Conservation (phyloP, 2,329 filamentous ascomycete species). For the Monosporascus ibericus region DNA sequence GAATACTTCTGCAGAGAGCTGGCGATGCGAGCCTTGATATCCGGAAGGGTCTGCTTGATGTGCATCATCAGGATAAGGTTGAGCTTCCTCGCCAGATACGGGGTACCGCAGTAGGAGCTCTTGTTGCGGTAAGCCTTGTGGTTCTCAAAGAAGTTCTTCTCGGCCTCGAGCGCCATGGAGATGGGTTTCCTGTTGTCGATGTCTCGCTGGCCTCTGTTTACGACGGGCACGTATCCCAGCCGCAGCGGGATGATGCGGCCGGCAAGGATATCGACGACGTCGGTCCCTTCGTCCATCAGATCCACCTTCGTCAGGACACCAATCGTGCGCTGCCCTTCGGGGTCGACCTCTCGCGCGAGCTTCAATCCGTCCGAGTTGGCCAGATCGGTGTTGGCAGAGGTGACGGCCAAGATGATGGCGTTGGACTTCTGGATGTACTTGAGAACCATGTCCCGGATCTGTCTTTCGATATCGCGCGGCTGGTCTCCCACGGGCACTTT, state of each 20-base stretch:
- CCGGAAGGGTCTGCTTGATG: constrained; percentile 97
- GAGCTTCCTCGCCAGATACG: constrained; percentile 91
- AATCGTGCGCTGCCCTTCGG: constrained; percentile 94
- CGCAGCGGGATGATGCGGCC: constrained; percentile 94
- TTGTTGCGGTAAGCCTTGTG: constrained; percentile 99
- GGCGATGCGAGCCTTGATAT: constrained; percentile 96
- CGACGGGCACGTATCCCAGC: constrained; percentile 92
- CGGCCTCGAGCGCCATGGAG: constrained; percentile 80
- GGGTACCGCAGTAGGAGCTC: constrained; percentile 96
- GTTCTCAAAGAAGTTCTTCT: constrained; percentile 96
- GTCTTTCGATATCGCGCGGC: constrained; percentile 90
- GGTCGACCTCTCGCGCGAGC: constrained; percentile 92
- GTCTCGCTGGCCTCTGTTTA: constrained; percentile 95
- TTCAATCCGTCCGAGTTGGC: constrained; percentile 98
- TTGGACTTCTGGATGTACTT: constrained; percentile 99
- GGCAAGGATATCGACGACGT: constrained; percentile 96
- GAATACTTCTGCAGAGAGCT: constrained; percentile 90
- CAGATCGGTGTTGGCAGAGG: constrained; percentile 93
- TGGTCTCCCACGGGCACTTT: constrained; percentile 97
- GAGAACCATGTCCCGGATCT: constrained; percentile 96
- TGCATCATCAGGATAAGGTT: constrained; percentile 99
- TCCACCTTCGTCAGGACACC: constrained; percentile 98
- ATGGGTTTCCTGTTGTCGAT: constrained; percentile 98
- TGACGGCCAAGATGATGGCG: constrained; percentile 94
- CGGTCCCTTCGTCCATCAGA: constrained; percentile 96